A percentile compares a stretch with the other conserved stretches of the same genome.
These are phyloP conservation scores for Maudiozyma barnettii DNA, from an alignment of 805 yeast species.

Conservation along the genomic window DNA sequence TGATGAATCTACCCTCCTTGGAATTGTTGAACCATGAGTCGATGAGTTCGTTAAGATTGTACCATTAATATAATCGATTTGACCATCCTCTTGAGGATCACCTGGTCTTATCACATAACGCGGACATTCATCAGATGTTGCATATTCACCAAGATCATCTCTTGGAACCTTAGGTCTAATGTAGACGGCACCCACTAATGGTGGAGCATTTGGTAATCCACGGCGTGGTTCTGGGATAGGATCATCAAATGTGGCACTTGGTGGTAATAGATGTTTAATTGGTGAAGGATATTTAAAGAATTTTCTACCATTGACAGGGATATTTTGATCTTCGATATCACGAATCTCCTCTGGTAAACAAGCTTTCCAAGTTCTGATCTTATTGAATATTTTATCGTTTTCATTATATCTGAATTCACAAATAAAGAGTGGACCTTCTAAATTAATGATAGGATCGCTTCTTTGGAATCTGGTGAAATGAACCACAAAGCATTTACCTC, in stretches of 20 bases:
- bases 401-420: slow-evolving; percentile 95
- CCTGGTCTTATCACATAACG: slow-evolving; percentile 37
- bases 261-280: slow-evolving; percentile 63
- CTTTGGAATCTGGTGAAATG: slow-evolving; percentile 90
- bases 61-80: slow-evolving; percentile 26
- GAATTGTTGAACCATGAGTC: slow-evolving; percentile 4
- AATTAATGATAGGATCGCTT: slow-evolving; percentile 80
- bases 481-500: slow-evolving; percentile 90
- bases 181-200: slow-evolving; percentile 87
- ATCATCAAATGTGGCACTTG: slow-evolving; percentile 62
- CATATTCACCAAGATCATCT: slow-evolving; percentile 76
- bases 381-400: slow-evolving; percentile 79
- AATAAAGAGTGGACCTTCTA: slow-evolving; percentile 77
- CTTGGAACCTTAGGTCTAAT: slow-evolving; percentile 61
- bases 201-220: slow-evolving; percentile 83
- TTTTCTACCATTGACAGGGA: slow-evolving; percentile 60
- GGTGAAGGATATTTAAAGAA: slow-evolving; percentile 76
- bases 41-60: slow-evolving; percentile 18
- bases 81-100: slow-evolving; percentile 31
- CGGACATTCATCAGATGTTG: slow-evolving; percentile 40
- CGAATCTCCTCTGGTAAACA: slow-evolving; percentile 96
- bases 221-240: slow-evolving; percentile 74
- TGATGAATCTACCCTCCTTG: neutral
- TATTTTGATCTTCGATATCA: slow-evolving; percentile 68
- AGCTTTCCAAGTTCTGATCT: slow-evolving; percentile 97